phyloP scores from a whole-genome alignment of 2,329 filamentous ascomycete genomes.

The Parasarocladium wereldwijsianum region DNA sequence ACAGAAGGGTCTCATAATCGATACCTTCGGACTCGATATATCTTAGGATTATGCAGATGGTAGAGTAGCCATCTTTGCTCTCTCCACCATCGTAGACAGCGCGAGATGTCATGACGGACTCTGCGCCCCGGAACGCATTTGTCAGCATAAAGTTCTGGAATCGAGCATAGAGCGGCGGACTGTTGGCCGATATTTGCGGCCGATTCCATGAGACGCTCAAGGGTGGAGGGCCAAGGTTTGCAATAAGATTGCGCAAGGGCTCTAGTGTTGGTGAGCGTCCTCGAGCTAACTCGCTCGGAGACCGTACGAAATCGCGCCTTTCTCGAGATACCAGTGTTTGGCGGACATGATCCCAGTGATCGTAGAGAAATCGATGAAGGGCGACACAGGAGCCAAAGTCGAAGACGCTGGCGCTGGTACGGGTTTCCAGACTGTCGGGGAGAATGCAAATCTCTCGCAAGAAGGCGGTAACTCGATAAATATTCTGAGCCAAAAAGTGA shows the following conservation, averaged over 20 bases:
- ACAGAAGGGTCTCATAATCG: conserved; percentile 51
- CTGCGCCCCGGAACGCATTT: conserved; percentile 50
- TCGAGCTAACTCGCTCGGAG: conserved; percentile 35
- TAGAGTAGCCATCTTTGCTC: conserved; percentile 55
- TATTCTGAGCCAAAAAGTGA: conserved; percentile 53
- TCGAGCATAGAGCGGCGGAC: conserved; percentile 47
- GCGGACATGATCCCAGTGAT: conserved; percentile 56
- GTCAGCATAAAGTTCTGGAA: conserved; percentile 62
- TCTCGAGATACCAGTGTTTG: conserved; percentile 49
- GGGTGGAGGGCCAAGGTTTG: conserved; percentile 51
- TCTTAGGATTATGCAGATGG: conserved; percentile 54
- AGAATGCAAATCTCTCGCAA: conserved; percentile 49
- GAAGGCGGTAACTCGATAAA: conserved; percentile 52
- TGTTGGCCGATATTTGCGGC: conserved; percentile 49
- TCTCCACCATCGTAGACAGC: conserved; percentile 59
- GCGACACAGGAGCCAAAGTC: conserved; percentile 60
- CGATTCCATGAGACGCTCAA: conserved; percentile 56
- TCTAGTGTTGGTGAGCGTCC: conserved; percentile 43
- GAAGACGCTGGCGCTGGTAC: conserved; percentile 34
- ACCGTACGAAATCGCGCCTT: conserved; percentile 38
- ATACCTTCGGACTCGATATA: conserved; percentile 52
- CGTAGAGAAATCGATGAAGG: conserved; percentile 53
- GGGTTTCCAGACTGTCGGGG: conserved; percentile 28
- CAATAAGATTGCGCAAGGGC: conserved; percentile 44
- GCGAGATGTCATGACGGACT: conserved; percentile 47